Evolutionary conservation across 257 asterid species (phyloP), one percentile per base, ranked within the genome.

Genomic region (Hygrophila difformis): DNA sequence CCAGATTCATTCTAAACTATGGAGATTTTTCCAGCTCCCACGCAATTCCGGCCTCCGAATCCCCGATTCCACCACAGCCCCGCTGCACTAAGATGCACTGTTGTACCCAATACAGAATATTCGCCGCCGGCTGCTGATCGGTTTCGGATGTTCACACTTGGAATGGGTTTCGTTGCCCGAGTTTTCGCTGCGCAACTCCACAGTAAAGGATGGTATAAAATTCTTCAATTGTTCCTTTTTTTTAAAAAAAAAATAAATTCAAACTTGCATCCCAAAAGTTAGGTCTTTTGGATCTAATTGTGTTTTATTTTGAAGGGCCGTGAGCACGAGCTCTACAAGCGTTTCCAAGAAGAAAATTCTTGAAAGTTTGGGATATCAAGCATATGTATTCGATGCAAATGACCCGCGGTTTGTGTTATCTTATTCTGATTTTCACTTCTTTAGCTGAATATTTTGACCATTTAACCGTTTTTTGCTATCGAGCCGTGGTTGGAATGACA

Each of bases 161-260:
- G 97, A 13, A 77, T 77, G 85, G 97, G 97, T 49, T 89, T 72
- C 48, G 87, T 85, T 0, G 97, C 91, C n/a, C 70, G 74, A 56
- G 81, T 62, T 73, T 73, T 89, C 17, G 94, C 85, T 44, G 68
- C 83, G 31, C 79, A 84, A 62, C 65, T 85, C 53, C 81, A 71
- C 61, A 18, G 42, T 48, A 62, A 67, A 50, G 85, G 84, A 69
- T 85, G 96, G 97, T 87, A 61, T 49, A 4, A 8, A n/a, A n/a
- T n/a, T n/a, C n/a, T n/a, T n/a, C n/a, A n/a, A n/a, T n/a, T n/a
- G n/a, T n/a, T n/a, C n/a, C n/a, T n/a, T n/a, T n/a, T n/a, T n/a
- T n/a, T n/a, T n/a, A n/a, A n/a, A n/a, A n/a, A n/a, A n/a, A n/a
- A n/a, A n/a, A n/a, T n/a, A n/a, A n/a, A n/a, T n/a, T n/a, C n/a